Base-by-base conservation (phyloP, 306 rosid genomes). In the Vachellia pachyceras region DNA sequence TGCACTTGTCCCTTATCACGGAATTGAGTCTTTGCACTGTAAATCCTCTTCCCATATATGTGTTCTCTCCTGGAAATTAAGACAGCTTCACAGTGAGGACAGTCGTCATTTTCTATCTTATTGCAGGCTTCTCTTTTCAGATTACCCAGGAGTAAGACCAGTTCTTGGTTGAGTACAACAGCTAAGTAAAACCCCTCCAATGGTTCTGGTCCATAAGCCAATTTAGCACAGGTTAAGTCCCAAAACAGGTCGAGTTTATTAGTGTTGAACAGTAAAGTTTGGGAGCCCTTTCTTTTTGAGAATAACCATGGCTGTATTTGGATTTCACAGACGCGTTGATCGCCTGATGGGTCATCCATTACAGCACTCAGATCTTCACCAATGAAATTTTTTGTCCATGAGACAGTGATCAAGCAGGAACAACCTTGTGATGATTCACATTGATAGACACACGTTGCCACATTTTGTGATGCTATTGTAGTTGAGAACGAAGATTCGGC, bases 291-390 rank as follows among this genome's bases (percentile, higher is more conserved):
- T 84, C 90, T 88, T 81, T 84, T 93, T 36, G 97, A 91, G 86
- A 96, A 92, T 52, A 92, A 52, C 99, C 98, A 96, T 68, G 99
- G 98, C 86, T 92, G 92, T 72, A 96, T 87, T 12, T 96, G 97
- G 52, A 94, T 84, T 76, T 92, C 94, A 77, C 94, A 87, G 45
- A 90, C 89, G 82, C 93, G 85, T 69, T 84, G 89, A 47, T 84
- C 88, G 40, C 88, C 79, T 46, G 86, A 77, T 46, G 86, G 77
- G 52, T 90, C 94, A 49, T 90, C 94, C 35, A 94, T 87, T 75
- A 85, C 93, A 39, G 94, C 87, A 64, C 86, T 87, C 4, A 96
- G 86, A 81, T 90, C 94, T 82, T 90, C 98, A 36, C 99, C 99
- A 89, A 94, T 92, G 81, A 93, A 57, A 77, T 78, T 87, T 68